Percentiles rank a stretch among this genome's conserved stretches.
These are phyloP conservation scores for Ophiocordyceps robertsii DNA, from an alignment of 2,329 filamentous ascomycete genomes.

Conservation along the genomic window DNA sequence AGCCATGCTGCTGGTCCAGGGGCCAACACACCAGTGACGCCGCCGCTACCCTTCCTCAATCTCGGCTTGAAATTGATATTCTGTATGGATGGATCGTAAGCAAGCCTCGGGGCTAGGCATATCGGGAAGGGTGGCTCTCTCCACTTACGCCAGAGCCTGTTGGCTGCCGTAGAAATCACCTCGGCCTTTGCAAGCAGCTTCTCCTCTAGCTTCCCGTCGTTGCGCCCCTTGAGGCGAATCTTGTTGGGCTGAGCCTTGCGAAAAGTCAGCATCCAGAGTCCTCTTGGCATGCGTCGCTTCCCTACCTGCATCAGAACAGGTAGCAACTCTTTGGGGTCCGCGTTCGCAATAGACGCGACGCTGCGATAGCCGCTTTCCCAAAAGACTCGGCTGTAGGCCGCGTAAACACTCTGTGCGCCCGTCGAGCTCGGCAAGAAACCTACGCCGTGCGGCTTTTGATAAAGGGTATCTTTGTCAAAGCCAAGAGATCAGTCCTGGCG, in stretches of 20 bases:
- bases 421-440: slow-evolving; percentile 7
- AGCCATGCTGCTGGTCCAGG: no score
- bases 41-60: no score
- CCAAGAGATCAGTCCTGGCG: slow-evolving; percentile 56
- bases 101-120: not conserved
- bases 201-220: slow-evolving; percentile 46
- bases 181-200: slow-evolving; percentile 55
- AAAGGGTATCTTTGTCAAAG: slow-evolving; percentile 57
- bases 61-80: slow-evolving; percentile 37
- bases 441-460: slow-evolving; percentile 65
- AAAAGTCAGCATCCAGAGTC: slow-evolving; percentile 1
- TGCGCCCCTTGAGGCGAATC: slow-evolving; percentile 35
- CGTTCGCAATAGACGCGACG: slow-evolving; percentile 54
- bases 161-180: slow-evolving; percentile 55
- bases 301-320: slow-evolving; percentile 57
- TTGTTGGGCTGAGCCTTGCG: slow-evolving; percentile 53
- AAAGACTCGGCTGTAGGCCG: slow-evolving; percentile 36
- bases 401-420: slow-evolving; percentile 1
- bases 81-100: slow-evolving; percentile 13
- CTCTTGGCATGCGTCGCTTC: not conserved
- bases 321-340: slow-evolving; percentile 52
- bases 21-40: no score
- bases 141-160: slow-evolving; percentile 49
- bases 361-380: slow-evolving; percentile 66
- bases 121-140: not conserved